Percentiles rank a stretch among this genome's conserved stretches.
These are phyloP conservation scores for Hyphodiscus sp. DNA, from an alignment of 2,329 filamentous ascomycete genomes.

Conservation along the genomic window DNA sequence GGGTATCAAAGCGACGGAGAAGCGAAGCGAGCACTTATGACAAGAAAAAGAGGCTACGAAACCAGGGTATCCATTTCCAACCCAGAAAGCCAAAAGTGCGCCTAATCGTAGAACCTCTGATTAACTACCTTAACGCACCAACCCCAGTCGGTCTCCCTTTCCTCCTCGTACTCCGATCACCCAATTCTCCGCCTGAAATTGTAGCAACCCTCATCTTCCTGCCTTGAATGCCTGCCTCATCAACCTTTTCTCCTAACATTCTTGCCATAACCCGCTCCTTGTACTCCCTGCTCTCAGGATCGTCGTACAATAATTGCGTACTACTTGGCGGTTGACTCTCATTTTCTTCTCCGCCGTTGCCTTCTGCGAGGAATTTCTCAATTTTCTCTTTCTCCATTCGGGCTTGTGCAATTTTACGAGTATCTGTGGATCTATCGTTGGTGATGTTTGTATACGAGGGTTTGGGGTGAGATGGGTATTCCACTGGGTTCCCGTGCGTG, in stretches of 20 bases:
- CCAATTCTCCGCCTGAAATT: constrained; percentile 14
- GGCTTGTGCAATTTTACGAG: background rate
- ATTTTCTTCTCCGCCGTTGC: background rate
- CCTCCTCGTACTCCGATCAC: background rate
- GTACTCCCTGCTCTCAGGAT: constrained; percentile 26
- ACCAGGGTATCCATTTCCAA: too few species aligned
- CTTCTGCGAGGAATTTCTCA: constrained; percentile 1
- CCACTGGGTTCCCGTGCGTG: constrained; percentile 21
- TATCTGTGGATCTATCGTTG: background rate
- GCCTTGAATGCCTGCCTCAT: constrained; percentile 8
- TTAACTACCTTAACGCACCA: background rate
- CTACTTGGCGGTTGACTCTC: background rate
- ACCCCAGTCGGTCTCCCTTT: background rate
- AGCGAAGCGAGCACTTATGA: too few species aligned
- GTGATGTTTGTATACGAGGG: constrained; percentile 18
- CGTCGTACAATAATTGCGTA: constrained; percentile 29
- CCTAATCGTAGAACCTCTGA: background rate
- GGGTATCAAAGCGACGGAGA: too few species aligned
- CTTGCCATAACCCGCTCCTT: constrained; percentile 25
- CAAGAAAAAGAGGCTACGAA: too few species aligned
- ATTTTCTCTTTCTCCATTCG: background rate
- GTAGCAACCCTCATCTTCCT: constrained; percentile 15
- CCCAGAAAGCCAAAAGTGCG: background rate
- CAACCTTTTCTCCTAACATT: constrained; percentile 26
- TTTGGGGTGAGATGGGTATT: constrained; percentile 17